Base-by-base conservation (phyloP, 2,329 filamentous ascomycete genomes). In the Periconia sp. region DNA sequence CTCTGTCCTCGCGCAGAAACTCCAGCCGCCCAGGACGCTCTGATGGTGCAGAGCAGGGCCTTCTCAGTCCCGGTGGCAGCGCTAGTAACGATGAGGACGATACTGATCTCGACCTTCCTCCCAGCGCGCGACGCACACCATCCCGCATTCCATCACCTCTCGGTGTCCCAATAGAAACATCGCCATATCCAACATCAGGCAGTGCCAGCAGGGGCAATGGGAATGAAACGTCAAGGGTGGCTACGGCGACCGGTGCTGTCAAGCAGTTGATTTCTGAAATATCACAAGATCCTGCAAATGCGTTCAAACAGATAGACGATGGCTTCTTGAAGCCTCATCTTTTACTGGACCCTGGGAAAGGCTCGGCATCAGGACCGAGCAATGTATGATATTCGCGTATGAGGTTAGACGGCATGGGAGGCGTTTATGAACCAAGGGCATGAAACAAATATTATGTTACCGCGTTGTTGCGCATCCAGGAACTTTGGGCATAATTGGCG, bases 311-410 rank as follows among this genome's bases (percentile, higher is more conserved):
- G 75, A 79, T 99, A 55, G 94, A 99, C 72, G 94, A 99, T 74
- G 91, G 92, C 56, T 97, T 92, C 72, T 92, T 97, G 74, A 97
- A 97, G 79, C 93, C 93, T 17, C 90, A 88, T 69, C 76, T 97
- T 51, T 75, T 97, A 60, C 82, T 97, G 18, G 92, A 97, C 75
- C 89, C 75, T 18, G 68, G 68, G 20, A 72, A 72, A 35, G 61
- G 62, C 8, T 49, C 57, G 40, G 71, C 70, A 1, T 65, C 70
- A 2, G 71, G 71, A 10, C 66, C 69, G 18, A 64, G 58, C 52
- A 74, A 73, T 60, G 71, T 72, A 17, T 74, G 59, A 65, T 41
- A 57, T 33, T 17, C 40, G 47, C 11, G 33, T n/a, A n/a, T 11
- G 13, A 37, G 11, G 13, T 37, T 37, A 37, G 33, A 37, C 53